Evolutionary conservation across 1,284 basidiomycete species (phyloP), one percentile per base, ranked within the genome.

Genomic region (Ustilago nuda): DNA sequence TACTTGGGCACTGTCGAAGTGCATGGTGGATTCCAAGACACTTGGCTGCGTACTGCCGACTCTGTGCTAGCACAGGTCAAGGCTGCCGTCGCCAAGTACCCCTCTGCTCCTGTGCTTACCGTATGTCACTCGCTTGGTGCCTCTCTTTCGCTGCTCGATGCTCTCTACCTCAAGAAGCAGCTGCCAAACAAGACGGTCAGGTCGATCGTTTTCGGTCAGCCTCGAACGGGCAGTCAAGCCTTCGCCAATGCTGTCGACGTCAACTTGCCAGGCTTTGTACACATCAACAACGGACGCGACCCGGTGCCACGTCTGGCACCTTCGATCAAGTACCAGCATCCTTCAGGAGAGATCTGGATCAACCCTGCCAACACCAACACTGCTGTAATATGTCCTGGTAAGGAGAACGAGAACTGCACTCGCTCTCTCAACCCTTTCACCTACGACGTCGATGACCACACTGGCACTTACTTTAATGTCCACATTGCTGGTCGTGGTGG

Each of bases 111-210:
- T 19, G 64, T 82, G 7, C 66, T 81, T 32, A 63, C 80, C 13
- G 64, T 76, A 6, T 81, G 82, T 12, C 82, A 82, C 68, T 82
- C 81, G 39, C 76, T 82, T 23, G 81, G 82, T 33, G 82, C 79
- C n/a, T 50, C 79, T 12, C 76, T 83, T 51, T 68, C 73, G 27
- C 66, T 79, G 8, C 53, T 81, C 27, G 76, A 79, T 23, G 67
- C 78, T 6, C 72, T 77, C 17, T 79, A 79, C 55, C 62, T 83
- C 51, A 61, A 77, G 37, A 62, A 73, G 45, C 63, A 67, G 56
- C 59, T 70, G 46, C 63, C 62, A 4, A 70, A 54, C 37, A 67
- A 36, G 57, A 35, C 67, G 65, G 72, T 70, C 51, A 48, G 43
- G 6, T 71, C 63, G 39, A 72, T 78, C 57, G 71, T 78, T 11